These are phyloP conservation scores for Cyclostephanos tholiformis DNA, from an alignment of 108 stramenopile species.

Conservation along the genomic window DNA sequence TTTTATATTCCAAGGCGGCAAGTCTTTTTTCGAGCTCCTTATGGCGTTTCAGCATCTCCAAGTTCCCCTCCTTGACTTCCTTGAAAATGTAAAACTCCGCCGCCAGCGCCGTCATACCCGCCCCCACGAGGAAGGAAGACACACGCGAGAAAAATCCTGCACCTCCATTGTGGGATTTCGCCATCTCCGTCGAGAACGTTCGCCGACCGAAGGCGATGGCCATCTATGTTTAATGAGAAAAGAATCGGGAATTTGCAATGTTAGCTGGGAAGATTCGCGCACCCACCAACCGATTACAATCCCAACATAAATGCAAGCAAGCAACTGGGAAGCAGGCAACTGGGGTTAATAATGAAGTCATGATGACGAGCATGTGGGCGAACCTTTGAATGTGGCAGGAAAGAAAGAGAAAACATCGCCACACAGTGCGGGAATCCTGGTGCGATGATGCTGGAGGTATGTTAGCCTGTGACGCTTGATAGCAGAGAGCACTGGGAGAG, in stretches of 20 bases:
- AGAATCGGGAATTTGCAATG: constrained; percentile 2
- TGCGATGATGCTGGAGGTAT: background rate
- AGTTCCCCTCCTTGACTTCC: constrained; percentile 73
- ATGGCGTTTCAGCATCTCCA: constrained; percentile 72
- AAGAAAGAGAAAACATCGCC: constrained; percentile 11
- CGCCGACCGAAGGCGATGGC: constrained; percentile 10
- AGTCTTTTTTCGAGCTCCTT: constrained; percentile 73
- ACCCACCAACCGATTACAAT: background rate
- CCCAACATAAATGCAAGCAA: background rate
- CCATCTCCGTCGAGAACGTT: constrained; percentile 15
- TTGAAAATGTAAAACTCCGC: constrained; percentile 79
- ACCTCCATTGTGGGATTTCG: constrained; percentile 27
- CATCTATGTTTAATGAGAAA: background rate
- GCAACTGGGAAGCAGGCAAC: background rate
- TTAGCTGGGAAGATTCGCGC: background rate
- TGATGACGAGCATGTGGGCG: background rate
- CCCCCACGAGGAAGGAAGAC: constrained; percentile 75
- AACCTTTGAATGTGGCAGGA: constrained; percentile 9
- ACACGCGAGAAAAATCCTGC: constrained; percentile 50
- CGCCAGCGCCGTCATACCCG: constrained; percentile 70
- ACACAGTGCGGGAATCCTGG: too few species aligned
- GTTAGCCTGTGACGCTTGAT: too few species aligned
- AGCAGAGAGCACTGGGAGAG: too few species aligned
- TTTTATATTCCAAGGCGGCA: constrained; percentile 63
- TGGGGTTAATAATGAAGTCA: too few species aligned